Percentiles rank a stretch among this genome's conserved stretches.
Evolutionary conservation across 495 filamentous ascomycete species (phyloP).

Genomic region (Jackrogersella multiformis): DNA sequence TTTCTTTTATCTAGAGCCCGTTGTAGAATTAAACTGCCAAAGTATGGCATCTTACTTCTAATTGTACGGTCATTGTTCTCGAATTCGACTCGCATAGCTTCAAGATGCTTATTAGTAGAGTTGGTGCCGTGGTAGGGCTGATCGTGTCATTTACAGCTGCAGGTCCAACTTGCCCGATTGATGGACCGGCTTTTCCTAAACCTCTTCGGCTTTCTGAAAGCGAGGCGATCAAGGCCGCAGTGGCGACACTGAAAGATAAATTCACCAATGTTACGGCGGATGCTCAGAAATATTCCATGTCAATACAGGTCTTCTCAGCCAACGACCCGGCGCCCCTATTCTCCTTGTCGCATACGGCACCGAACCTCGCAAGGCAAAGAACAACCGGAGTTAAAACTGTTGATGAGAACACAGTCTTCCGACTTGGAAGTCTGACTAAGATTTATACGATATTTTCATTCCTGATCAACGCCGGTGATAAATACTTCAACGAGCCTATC

Average conservation of each 20-base stretch:
- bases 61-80: neutral
- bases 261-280: slow-evolving; percentile 39
- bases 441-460: slow-evolving; percentile 58
- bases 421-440: slow-evolving; percentile 63
- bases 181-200: slow-evolving; percentile 60
- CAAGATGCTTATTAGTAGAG: slow-evolving; percentile 21
- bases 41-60: neutral
- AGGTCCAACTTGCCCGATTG: slow-evolving; percentile 56
- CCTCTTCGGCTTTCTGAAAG: slow-evolving; percentile 48
- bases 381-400: slow-evolving; percentile 53
- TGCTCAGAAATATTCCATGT: slow-evolving; percentile 57
- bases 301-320: slow-evolving; percentile 59
- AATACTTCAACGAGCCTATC: slow-evolving; percentile 51
- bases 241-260: slow-evolving; percentile 49
- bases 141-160: slow-evolving; percentile 27
- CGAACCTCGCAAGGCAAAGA: slow-evolving; percentile 46
- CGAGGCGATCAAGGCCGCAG: slow-evolving; percentile 45
- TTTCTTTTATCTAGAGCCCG: slow-evolving; percentile 9
- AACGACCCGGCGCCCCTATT: slow-evolving; percentile 55
- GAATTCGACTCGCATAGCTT: neutral
- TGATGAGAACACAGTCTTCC: slow-evolving; percentile 56
- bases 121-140: slow-evolving; percentile 15
- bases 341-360: slow-evolving; percentile 59
- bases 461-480: slow-evolving; percentile 52
- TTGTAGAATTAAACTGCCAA: neutral